Evolutionary conservation across 2,329 filamentous ascomycete species (phyloP), one percentile per base, ranked within the genome.

Genomic region (Nigrospora sphaerica): DNA sequence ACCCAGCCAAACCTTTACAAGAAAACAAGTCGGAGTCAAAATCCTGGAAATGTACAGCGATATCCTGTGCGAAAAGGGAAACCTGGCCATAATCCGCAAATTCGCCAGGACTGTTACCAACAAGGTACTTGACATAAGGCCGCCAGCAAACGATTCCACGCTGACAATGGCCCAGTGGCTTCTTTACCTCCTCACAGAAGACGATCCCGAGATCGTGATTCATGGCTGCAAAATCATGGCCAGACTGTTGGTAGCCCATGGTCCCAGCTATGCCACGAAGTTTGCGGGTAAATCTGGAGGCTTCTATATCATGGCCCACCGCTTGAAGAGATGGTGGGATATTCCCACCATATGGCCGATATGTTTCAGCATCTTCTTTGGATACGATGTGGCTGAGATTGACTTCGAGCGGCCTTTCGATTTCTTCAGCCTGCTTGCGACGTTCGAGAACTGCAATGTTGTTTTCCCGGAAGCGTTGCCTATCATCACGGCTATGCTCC

Each of bases 101-200:
- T 97, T 98, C 71, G 88, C 90, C 6, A 87, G 86, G 59, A 95
- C 92, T 1, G 92, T 98, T 10, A 96, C 92, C 18, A 95, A 95
- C 56, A 95, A 95, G 77, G 87, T 89, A 71, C 59, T 72, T 65
- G 51, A 53, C 47, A 49, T 47, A 39, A 42, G 49, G 47, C 52
- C 54, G 54, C 48, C 49, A 44, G 51, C 46, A 46, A 43, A 49
- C 18, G 49, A 54, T 47, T 57, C 56, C 46, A 58, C 56, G 54
- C 61, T 71, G 61, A 66, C 55, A 44, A 57, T 55, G 51, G 46
- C 48, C 39, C 54, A 92, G 85, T 96, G 91, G 91, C 77, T 95
- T 13, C 71, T 98, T 13, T 95, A 96, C 64, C 78, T 98, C 13
- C 75, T 97, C 43, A 88, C 88, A 9, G 91, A 96, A 61, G 81